Percentiles rank a stretch among this genome's conserved stretches.
These are phyloP conservation scores for Linderniella brevidens DNA, from an alignment of 257 asterid genomes.

Conservation along the genomic window DNA sequence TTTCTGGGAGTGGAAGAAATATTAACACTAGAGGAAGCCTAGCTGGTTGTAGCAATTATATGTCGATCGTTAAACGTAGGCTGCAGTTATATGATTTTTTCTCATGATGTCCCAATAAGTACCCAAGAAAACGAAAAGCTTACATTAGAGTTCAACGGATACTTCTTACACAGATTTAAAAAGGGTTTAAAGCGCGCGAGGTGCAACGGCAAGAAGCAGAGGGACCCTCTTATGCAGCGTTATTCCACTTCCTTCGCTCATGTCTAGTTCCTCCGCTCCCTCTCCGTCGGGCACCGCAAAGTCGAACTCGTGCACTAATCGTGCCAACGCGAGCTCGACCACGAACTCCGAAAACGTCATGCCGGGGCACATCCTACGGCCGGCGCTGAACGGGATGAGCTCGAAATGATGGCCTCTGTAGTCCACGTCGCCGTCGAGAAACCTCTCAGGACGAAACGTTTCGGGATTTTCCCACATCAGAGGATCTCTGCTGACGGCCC, in stretches of 20 bases:
- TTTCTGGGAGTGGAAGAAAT: no score
- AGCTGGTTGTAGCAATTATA: no score
- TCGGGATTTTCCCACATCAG: slow-evolving; percentile 27
- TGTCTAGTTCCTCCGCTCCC: slow-evolving; percentile 21
- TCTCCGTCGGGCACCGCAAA: slow-evolving; percentile 13
- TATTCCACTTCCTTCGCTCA: slow-evolving; percentile 23
- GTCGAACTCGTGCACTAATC: slow-evolving; percentile 20
- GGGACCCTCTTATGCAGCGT: slow-evolving; percentile 18
- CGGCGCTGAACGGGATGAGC: slow-evolving; percentile 42
- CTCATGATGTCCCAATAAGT: no score
- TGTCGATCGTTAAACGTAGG: no score
- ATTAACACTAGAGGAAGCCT: no score
- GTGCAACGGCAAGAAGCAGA: slow-evolving; percentile 14
- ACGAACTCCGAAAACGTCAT: slow-evolving; percentile 11
- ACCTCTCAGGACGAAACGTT: slow-evolving; percentile 36
- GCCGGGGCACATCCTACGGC: slow-evolving; percentile 46
- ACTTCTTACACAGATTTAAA: no score
- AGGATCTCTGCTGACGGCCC: slow-evolving; percentile 39
- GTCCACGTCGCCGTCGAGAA: slow-evolving; percentile 16
- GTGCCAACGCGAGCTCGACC: slow-evolving; percentile 27
- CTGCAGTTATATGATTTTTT: no score
- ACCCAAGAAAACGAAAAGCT: no score
- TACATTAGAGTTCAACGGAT: no score
- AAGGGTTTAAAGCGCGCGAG: neutral
- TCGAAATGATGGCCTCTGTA: slow-evolving; percentile 27